Conservation (phyloP, 2,329 filamentous ascomycete species). For the Drechslerella dactyloides region DNA sequence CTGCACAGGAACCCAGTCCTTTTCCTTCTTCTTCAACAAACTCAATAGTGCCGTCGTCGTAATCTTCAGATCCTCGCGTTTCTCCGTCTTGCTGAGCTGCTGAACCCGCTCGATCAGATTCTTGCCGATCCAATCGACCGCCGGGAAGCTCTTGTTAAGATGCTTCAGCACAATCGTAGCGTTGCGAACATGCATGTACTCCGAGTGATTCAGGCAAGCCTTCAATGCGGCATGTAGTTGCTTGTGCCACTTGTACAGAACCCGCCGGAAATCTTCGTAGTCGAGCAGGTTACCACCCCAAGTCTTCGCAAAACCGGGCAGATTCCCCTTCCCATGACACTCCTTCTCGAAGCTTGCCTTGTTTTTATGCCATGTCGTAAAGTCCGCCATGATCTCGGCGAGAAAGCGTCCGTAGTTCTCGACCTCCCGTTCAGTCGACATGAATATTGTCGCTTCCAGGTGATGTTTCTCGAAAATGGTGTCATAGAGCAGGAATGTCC, state of each 20-base stretch:
- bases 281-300: slow-evolving; percentile 71
- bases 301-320: slow-evolving; percentile 75
- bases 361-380: slow-evolving; percentile 83
- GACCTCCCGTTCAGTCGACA: slow-evolving; percentile 86
- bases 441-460: slow-evolving; percentile 81
- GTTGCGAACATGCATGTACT: slow-evolving; percentile 98
- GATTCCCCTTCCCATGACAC: slow-evolving; percentile 71
- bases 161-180: slow-evolving; percentile 87
- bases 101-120: slow-evolving; percentile 54
- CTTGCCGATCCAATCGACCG: slow-evolving; percentile 83
- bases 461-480: slow-evolving; percentile 83
- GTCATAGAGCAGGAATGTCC: slow-evolving; percentile 81
- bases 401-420: slow-evolving; percentile 93
- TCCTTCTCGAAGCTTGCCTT: slow-evolving; percentile 79
- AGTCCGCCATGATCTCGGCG: slow-evolving; percentile 77
- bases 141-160: slow-evolving; percentile 81
- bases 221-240: slow-evolving; percentile 80
- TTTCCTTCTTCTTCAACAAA: slow-evolving; percentile 54
- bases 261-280: slow-evolving; percentile 82
- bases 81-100: slow-evolving; percentile 54
- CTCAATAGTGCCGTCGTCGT: slow-evolving; percentile 54
- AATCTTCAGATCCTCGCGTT: slow-evolving; percentile 55
- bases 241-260: slow-evolving; percentile 90
- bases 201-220: slow-evolving; percentile 74
- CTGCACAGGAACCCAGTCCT: slow-evolving; percentile 54